phyloP scores from a whole-genome alignment of 179 eudicot genomes.

The Camellia oleifera region DNA sequence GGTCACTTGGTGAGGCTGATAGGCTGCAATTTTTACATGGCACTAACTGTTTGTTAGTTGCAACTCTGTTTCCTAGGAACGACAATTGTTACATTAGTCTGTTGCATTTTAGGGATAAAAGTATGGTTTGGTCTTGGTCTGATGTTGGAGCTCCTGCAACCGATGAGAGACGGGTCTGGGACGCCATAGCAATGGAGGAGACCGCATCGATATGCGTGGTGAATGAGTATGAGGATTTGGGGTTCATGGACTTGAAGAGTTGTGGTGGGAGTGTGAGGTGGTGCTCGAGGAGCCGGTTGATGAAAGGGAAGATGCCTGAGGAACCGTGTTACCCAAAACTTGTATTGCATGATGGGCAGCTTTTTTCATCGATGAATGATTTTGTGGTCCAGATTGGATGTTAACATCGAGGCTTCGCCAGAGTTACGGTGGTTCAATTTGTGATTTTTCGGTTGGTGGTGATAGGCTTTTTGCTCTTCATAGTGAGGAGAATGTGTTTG shows the following conservation, averaged over 20 bases:
- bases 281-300: slow-evolving; percentile 72
- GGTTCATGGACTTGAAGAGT: slow-evolving; percentile 80
- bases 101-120: slow-evolving; percentile 61
- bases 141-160: slow-evolving; percentile 39
- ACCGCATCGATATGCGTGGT: slow-evolving; percentile 70
- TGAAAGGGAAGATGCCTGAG: slow-evolving; percentile 55
- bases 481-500: slow-evolving; percentile 83
- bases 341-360: slow-evolving; percentile 62
- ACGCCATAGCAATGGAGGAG: slow-evolving; percentile 75
- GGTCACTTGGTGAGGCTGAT: slow-evolving; percentile 84
- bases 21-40: slow-evolving; percentile 69
- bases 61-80: slow-evolving; percentile 67
- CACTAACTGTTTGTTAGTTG: slow-evolving; percentile 58
- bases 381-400: slow-evolving; percentile 85
- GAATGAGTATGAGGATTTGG: slow-evolving; percentile 83
- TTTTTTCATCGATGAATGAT: slow-evolving; percentile 89
- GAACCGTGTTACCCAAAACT: slow-evolving; percentile 88
- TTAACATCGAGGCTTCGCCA: slow-evolving; percentile 68
- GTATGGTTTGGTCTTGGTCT: slow-evolving; percentile 81
- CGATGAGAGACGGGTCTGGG: slow-evolving; percentile 66
- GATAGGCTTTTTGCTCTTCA: slow-evolving; percentile 87
- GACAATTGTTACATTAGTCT: slow-evolving; percentile 76
- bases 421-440: slow-evolving; percentile 74
- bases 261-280: slow-evolving; percentile 50
- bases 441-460: slow-evolving; percentile 86